These are phyloP conservation scores for Candida tunisiensis DNA, from an alignment of 1,139 yeast genomes.

Conservation along the genomic window DNA sequence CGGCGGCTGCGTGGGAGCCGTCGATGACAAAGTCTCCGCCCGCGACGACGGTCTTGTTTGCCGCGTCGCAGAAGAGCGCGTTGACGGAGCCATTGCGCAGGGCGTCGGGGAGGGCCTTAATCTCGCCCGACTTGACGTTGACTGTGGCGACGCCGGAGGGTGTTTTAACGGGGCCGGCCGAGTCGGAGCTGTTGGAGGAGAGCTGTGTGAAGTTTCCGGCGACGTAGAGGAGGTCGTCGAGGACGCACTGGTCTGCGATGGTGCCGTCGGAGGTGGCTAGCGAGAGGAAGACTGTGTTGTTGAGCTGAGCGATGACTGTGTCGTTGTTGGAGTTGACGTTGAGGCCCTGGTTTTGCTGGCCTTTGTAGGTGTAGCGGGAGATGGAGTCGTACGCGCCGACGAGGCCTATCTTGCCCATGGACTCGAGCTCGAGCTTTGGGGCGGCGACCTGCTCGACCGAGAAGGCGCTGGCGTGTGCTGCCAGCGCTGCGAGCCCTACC, in stretches of 20 bases:
- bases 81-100: slow-evolving; percentile 36
- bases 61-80: slow-evolving; percentile 32
- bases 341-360: slow-evolving; percentile 22
- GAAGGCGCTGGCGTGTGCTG: neutral
- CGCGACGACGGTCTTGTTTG: slow-evolving; percentile 39
- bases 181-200: slow-evolving; percentile 20
- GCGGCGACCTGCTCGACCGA: slow-evolving; percentile 7
- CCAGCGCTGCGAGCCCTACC: neutral
- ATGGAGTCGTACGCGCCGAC: slow-evolving; percentile 51
- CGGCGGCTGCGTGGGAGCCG: slow-evolving; percentile 43
- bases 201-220: slow-evolving; percentile 24
- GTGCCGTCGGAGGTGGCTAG: slow-evolving; percentile 14
- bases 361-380: slow-evolving; percentile 37
- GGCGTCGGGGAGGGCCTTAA: slow-evolving; percentile 36
- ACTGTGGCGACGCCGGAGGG: slow-evolving; percentile 2
- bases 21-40: slow-evolving; percentile 64
- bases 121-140: slow-evolving; percentile 21
- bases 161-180: neutral
- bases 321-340: slow-evolving; percentile 3
- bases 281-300: slow-evolving; percentile 7
- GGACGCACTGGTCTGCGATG: slow-evolving; percentile 16
- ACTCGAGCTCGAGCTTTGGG: slow-evolving; percentile 12
- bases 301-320: slow-evolving; percentile 10
- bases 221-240: slow-evolving; percentile 28
- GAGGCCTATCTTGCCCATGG: slow-evolving; percentile 32